These are phyloP conservation scores for Arachnopeziza araneosa DNA, from an alignment of 2,329 filamentous ascomycete genomes.

Conservation along the genomic window DNA sequence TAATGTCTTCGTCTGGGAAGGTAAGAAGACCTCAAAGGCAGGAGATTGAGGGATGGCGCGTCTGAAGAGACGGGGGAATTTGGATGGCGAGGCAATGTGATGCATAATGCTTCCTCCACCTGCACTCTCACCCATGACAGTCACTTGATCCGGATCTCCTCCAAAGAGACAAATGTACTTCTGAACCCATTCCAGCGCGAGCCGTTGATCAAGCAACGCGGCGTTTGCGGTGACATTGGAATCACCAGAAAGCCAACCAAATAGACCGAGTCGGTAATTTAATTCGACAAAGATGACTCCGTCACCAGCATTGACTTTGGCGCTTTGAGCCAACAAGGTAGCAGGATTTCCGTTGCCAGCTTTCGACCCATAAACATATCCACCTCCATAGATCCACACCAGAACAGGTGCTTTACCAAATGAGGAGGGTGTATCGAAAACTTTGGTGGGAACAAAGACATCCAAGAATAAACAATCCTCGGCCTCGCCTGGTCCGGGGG, in stretches of 20 bases:
- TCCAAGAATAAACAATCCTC: constrained; percentile 47
- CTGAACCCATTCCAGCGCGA: constrained; percentile 52
- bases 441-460: constrained; percentile 36
- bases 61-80: constrained; percentile 34
- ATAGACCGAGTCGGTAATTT: constrained; percentile 32
- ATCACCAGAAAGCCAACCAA: constrained; percentile 35
- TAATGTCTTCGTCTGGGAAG: neutral
- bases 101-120: constrained; percentile 48
- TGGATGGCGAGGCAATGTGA: constrained; percentile 46
- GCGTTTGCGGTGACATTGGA: constrained; percentile 41
- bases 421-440: constrained; percentile 22
- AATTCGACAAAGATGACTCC: constrained; percentile 32
- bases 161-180: constrained; percentile 48
- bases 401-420: neutral
- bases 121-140: constrained; percentile 44
- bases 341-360: constrained; percentile 32
- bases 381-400: constrained; percentile 27
- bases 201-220: constrained; percentile 47
- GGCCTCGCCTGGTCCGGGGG: constrained; percentile 1
- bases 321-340: constrained; percentile 31
- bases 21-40: constrained; percentile 8
- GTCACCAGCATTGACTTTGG: constrained; percentile 22
- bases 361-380: constrained; percentile 38
- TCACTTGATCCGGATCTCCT: constrained; percentile 43
- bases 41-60: constrained; percentile 31